Percentiles rank a stretch among this genome's conserved stretches.
Conservation (phyloP, 164 flowering plant species). For the Pachysandra terminalis region DNA sequence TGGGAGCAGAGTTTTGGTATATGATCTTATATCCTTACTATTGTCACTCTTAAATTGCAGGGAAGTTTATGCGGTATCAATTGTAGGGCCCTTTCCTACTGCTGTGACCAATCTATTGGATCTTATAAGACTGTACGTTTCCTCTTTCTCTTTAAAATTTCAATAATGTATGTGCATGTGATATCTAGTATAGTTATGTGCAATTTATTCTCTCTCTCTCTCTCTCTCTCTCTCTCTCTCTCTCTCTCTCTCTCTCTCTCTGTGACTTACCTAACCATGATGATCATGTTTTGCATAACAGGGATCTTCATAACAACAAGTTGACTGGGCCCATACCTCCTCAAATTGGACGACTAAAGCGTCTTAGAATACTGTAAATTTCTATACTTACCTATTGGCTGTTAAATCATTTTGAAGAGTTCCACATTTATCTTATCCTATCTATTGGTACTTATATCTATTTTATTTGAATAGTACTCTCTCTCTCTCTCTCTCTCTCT, state of each 20-base stretch:
- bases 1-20: background rate
- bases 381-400: constrained; percentile 1
- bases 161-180: too few species aligned
- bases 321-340: constrained; percentile 96
- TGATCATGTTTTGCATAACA: constrained; percentile 28
- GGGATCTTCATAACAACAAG: constrained; percentile 98
- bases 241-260: too few species aligned
- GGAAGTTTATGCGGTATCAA: constrained; percentile 97
- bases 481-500: too few species aligned
- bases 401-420: background rate
- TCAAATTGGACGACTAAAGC: constrained; percentile 89
- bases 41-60: constrained; percentile 39
- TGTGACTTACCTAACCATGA: constrained; percentile 10
- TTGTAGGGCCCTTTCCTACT: constrained; percentile 91
- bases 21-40: background rate
- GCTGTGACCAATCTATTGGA: constrained; percentile 94
- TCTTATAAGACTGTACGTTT: constrained; percentile 78
- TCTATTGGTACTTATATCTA: background rate
- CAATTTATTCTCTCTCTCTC: too few species aligned
- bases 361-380: constrained; percentile 74
- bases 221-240: too few species aligned
- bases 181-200: too few species aligned
- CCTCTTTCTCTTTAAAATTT: background rate
- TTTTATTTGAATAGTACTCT: too few species aligned
- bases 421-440: background rate